A percentile compares a stretch with the other conserved stretches of the same genome.
Conservation (phyloP, 164 flowering plant genomes). For the Tinospora cordifolia region DNA sequence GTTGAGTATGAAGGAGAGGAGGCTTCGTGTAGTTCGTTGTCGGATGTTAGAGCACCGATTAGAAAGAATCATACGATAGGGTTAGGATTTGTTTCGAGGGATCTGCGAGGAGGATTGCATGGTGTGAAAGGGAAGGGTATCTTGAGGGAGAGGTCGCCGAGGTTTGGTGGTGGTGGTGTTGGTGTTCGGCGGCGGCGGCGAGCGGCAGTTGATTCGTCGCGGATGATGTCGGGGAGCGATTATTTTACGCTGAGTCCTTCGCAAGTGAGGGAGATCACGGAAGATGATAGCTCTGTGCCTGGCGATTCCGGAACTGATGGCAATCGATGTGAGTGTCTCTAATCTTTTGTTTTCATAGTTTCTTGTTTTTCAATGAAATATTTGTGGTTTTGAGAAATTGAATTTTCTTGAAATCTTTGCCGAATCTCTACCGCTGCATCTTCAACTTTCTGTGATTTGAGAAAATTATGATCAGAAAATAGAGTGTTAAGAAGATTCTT, state of each 20-base stretch:
- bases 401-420: neutral
- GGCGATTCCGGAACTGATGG: constrained; percentile 9
- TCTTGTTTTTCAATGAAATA: neutral
- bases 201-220: constrained; percentile 6
- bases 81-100: neutral
- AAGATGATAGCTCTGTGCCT: constrained; percentile 13
- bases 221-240: constrained; percentile 3
- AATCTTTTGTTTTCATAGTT: neutral
- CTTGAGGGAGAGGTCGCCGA: constrained; percentile 26
- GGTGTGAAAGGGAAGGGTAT: constrained; percentile 43
- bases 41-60: constrained; percentile 21
- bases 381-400: neutral
- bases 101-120: constrained; percentile 15
- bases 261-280: constrained; percentile 13
- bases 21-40: constrained; percentile 40
- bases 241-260: constrained; percentile 13
- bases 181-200: constrained; percentile 34
- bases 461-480: no score
- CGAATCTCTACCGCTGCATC: neutral
- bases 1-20: constrained; percentile 35
- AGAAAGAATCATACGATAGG: neutral
- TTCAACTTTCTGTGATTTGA: no score
- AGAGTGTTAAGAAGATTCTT: no score
- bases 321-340: constrained; percentile 15
- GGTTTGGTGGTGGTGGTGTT: constrained; percentile 10